Evolutionary conservation across 768 basidiomycete species (phyloP).

Genomic region (Mycena epipterygia): DNA sequence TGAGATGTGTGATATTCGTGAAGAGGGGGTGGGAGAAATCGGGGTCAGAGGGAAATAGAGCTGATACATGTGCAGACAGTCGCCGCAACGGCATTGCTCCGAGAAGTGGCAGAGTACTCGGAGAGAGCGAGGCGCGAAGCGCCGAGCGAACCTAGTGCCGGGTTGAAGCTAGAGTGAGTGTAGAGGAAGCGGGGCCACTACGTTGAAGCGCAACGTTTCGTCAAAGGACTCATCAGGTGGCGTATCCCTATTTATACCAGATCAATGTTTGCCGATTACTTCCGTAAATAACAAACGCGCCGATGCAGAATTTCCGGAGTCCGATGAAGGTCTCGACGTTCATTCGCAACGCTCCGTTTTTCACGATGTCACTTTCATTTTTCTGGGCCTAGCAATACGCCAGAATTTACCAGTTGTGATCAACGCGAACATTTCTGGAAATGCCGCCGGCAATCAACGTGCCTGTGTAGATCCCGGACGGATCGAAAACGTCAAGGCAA

Average conservation of each 20-base stretch:
- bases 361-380: neutral
- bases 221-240: constrained; percentile 23
- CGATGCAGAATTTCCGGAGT: neutral
- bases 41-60: too few relatives aligned
- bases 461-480: constrained; percentile 16
- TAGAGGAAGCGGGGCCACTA: constrained; percentile 17
- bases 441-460: constrained; percentile 11
- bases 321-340: neutral
- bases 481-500: neutral
- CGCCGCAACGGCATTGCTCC: too few relatives aligned
- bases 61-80: too few relatives aligned
- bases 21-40: too few relatives aligned
- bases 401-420: neutral
- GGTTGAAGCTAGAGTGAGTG: too few relatives aligned
- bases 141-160: neutral
- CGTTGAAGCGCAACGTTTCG: constrained; percentile 10
- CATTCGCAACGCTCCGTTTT: neutral
- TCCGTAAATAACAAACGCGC: neutral
- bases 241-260: neutral
- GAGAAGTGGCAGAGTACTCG: too few relatives aligned
- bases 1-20: too few relatives aligned
- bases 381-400: constrained; percentile 2
- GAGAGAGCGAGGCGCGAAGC: neutral
- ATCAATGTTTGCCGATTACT: constrained; percentile 13
- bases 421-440: constrained; percentile 8